Evolutionary conservation across 257 asterid species (phyloP).

Genomic region (Fraxinus anomala): DNA sequence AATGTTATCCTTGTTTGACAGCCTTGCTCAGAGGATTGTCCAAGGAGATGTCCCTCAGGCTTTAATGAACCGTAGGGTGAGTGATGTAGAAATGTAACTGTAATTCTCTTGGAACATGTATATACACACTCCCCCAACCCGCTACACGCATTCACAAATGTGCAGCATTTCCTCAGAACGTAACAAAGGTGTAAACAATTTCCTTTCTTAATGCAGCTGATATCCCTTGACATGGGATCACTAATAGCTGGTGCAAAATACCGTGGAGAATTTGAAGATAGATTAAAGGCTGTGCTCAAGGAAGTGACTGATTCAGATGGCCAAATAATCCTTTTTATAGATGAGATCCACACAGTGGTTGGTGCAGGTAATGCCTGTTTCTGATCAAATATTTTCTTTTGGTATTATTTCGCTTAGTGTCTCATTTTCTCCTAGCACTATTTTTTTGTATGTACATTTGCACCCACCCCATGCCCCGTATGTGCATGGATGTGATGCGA

Average conservation of each 20-base stretch:
- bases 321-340: constrained; percentile 84
- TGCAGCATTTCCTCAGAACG: background rate
- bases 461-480: background rate
- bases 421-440: background rate
- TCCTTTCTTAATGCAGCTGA: constrained; percentile 55
- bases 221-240: constrained; percentile 98
- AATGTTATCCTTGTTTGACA: constrained; percentile 37
- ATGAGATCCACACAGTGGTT: constrained; percentile 96
- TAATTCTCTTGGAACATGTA: constrained; percentile 10
- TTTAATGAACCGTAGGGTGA: constrained; percentile 83
- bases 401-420: background rate
- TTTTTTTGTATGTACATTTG: background rate
- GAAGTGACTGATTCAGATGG: constrained; percentile 97
- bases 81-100: constrained; percentile 34
- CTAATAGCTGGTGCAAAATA: constrained; percentile 96
- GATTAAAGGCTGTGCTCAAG: constrained; percentile 91
- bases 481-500: background rate
- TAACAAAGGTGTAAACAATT: constrained; percentile 17
- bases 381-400: background rate
- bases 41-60: constrained; percentile 99
- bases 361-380: constrained; percentile 71
- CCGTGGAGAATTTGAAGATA: constrained; percentile 97
- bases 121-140: background rate
- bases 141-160: background rate
- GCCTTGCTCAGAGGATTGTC: constrained; percentile 98